phyloP scores from a whole-genome alignment of 2,329 filamentous ascomycete species.

The Clonostachys rhizophaga region DNA sequence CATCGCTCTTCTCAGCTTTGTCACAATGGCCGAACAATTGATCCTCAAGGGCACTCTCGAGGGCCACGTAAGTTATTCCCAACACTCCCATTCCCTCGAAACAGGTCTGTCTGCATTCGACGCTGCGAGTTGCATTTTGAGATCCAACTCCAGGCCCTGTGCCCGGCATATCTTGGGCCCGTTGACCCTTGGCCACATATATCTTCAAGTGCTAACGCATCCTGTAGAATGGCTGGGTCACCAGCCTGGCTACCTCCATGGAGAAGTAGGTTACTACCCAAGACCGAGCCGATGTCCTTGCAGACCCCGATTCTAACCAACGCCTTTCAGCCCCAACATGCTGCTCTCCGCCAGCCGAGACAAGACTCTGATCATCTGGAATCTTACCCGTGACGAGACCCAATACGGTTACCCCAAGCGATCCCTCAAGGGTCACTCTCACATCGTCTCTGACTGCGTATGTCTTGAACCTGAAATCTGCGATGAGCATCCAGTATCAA shows the following conservation, averaged over 20 bases:
- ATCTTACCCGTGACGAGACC: conserved; percentile 97
- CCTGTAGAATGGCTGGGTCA: conserved; percentile 89
- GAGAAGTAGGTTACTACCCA: conserved; percentile 75
- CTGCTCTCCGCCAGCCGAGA: conserved; percentile 95
- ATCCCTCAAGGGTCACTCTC: conserved; percentile 96
- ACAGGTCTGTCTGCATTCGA: background rate
- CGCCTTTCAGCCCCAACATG: conserved; percentile 81
- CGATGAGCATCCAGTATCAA: conserved; percentile 4
- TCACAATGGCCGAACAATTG: conserved; percentile 83
- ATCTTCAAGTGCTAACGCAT: conserved; percentile 8
- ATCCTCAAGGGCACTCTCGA: conserved; percentile 96
- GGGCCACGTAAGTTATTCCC: conserved; percentile 71
- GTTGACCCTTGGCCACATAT: background rate
- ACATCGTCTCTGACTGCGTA: conserved; percentile 99
- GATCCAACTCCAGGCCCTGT: background rate
- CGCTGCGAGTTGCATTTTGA: background rate
- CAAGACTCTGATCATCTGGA: conserved; percentile 99
- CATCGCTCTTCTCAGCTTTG: conserved; percentile 12
- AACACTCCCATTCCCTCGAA: conserved; percentile 2
- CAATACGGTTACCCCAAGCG: conserved; percentile 99
- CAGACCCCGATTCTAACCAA: conserved; percentile 10
- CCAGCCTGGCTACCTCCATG: conserved; percentile 94
- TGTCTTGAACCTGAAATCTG: conserved; percentile 32
- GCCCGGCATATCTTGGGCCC: no score
- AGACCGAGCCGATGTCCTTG: background rate